Conservation (phyloP, 441 rosid species). For the Populus tomentosa region DNA sequence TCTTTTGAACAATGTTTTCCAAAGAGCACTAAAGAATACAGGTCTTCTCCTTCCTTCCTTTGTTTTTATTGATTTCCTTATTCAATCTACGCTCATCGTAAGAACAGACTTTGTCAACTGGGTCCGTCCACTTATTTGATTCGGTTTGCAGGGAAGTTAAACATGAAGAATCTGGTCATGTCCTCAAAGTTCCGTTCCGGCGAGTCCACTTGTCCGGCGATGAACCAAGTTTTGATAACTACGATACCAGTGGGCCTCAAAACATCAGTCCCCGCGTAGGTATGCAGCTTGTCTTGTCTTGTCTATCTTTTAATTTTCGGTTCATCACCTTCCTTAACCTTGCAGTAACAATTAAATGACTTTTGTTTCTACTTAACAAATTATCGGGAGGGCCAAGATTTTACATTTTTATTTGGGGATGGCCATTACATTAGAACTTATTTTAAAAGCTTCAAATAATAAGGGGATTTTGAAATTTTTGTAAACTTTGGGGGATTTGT, state of each 20-base stretch:
- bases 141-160: slow-evolving; percentile 54
- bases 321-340: neutral
- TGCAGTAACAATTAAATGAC: neutral
- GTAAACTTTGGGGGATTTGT: neutral
- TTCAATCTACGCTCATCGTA: neutral
- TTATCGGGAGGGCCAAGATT: neutral
- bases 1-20: slow-evolving; percentile 92
- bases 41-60: slow-evolving; percentile 23
- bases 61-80: neutral
- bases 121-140: neutral
- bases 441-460: neutral
- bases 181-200: slow-evolving; percentile 84
- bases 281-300: slow-evolving; percentile 20
- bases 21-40: slow-evolving; percentile 73
- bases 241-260: slow-evolving; percentile 97
- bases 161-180: slow-evolving; percentile 80
- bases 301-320: neutral
- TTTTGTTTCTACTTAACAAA: neutral
- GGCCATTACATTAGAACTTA: neutral
- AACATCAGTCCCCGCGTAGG: slow-evolving; percentile 65
- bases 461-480: neutral
- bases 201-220: slow-evolving; percentile 79
- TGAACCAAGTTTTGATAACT: slow-evolving; percentile 75
- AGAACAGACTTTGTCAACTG: neutral
- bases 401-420: neutral